These are phyloP conservation scores for Berkeleyomyces basicola DNA, from an alignment of 2,329 filamentous ascomycete species.

Conservation along the genomic window DNA sequence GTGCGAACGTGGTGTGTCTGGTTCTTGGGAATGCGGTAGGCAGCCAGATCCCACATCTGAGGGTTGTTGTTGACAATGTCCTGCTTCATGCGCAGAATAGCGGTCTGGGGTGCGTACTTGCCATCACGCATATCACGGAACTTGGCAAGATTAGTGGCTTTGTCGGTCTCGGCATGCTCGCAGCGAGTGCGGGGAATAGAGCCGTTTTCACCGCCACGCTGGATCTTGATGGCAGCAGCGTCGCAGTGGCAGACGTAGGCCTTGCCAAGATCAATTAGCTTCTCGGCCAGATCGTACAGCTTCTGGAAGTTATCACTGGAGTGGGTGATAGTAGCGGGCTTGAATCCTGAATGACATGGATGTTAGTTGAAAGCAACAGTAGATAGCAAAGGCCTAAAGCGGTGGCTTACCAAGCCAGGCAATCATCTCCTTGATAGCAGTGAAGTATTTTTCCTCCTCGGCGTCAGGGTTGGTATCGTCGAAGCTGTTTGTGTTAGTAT, in stretches of 20 bases:
- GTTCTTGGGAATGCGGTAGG: conserved; percentile 68
- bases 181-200: conserved; percentile 62
- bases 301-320: conserved; percentile 80
- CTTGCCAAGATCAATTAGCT: conserved; percentile 54
- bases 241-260: conserved; percentile 82
- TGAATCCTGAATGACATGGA: conserved; percentile 34
- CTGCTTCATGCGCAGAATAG: conserved; percentile 87
- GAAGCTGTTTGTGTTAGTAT: conserved; percentile 36
- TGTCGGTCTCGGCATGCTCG: conserved; percentile 55
- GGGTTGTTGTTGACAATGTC: conserved; percentile 69
- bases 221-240: conserved; percentile 67
- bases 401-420: conserved; percentile 49
- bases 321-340: conserved; percentile 63
- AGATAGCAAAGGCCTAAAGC: not conserved
- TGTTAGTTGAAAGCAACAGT: not conserved
- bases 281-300: conserved; percentile 77
- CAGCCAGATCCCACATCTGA: conserved; percentile 91
- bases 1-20: conserved; percentile 59
- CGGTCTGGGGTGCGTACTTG: conserved; percentile 71
- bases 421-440: conserved; percentile 76
- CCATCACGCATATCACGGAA: conserved; percentile 86
- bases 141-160: conserved; percentile 62
- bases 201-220: conserved; percentile 61
- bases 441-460: conserved; percentile 80
- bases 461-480: conserved; percentile 94